These are phyloP conservation scores for Dactylellina cionopaga DNA, from an alignment of 2,329 filamentous ascomycete genomes.

Conservation along the genomic window DNA sequence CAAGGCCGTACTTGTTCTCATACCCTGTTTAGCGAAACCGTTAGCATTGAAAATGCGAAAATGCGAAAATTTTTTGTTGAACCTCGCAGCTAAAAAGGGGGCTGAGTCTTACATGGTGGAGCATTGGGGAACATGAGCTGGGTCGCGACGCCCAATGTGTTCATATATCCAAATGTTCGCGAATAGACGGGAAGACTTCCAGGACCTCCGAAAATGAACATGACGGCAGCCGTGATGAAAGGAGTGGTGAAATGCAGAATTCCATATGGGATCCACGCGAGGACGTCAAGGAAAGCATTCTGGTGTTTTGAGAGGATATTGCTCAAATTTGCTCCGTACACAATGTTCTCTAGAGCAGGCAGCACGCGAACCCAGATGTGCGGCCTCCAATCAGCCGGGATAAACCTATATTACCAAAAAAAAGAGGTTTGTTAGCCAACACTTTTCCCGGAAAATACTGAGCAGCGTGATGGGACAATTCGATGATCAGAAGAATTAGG, in stretches of 20 bases:
- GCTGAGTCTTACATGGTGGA: constrained; percentile 73
- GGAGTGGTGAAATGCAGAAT: constrained; percentile 89
- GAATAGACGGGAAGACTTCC: constrained; percentile 86
- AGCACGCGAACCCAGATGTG: constrained; percentile 96
- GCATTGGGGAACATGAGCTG: constrained; percentile 93
- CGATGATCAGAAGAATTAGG: not conserved
- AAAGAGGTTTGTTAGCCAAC: constrained; percentile 28
- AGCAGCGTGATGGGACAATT: not conserved
- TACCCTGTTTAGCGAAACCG: constrained; percentile 67
- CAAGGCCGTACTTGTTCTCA: constrained; percentile 89
- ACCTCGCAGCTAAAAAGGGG: not conserved
- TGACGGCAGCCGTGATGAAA: constrained; percentile 77
- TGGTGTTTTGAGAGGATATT: constrained; percentile 94
- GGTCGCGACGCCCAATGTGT: constrained; percentile 84
- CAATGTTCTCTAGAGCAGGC: constrained; percentile 91
- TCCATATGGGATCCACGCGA: constrained; percentile 94
- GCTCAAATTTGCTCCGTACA: constrained; percentile 94
- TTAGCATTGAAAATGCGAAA: constrained; percentile 17
- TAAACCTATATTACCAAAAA: constrained; percentile 72
- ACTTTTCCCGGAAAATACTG: not conserved
- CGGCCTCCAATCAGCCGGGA: constrained; percentile 85
- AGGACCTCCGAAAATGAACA: constrained; percentile 90
- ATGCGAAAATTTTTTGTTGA: too few species aligned
- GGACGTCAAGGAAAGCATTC: constrained; percentile 80
- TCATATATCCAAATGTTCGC: constrained; percentile 90